Percentiles rank a stretch among this genome's conserved stretches.
Evolutionary conservation across 1,139 yeast genomes (phyloP).

Genomic region (Magnusiomyces sp.): DNA sequence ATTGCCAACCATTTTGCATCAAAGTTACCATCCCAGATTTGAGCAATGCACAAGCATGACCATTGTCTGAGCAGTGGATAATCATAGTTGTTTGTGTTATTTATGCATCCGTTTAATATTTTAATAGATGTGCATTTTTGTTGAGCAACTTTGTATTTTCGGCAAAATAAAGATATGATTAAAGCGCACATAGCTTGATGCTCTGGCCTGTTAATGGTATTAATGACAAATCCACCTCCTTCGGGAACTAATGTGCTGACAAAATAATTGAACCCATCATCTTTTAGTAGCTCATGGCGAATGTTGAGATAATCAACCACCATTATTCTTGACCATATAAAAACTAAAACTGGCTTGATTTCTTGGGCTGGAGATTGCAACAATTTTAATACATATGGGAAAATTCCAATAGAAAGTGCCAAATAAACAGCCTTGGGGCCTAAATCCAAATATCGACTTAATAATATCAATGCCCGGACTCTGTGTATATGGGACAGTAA

Average conservation of each 20-base stretch:
- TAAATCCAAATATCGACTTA: conserved; percentile 78
- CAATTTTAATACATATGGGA: conserved; percentile 85
- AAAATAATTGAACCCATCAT: conserved; percentile 84
- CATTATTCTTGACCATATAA: conserved; percentile 97
- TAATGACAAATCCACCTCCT: conserved; percentile 32
- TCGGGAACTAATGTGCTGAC: conserved; percentile 59
- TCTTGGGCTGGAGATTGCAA: conserved; percentile 95
- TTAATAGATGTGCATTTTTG: conserved; percentile 69
- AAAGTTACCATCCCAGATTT: conserved; percentile 62
- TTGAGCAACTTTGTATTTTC: conserved; percentile 75
- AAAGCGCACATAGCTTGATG: conserved; percentile 96
- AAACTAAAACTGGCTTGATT: conserved; percentile 84
- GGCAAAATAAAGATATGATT: conserved; percentile 72
- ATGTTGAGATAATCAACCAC: conserved; percentile 87
- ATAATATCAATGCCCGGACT: conserved; percentile 72
- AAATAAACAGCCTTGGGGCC: conserved; percentile 98
- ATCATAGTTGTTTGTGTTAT: conserved; percentile 62
- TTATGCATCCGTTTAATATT: conserved; percentile 57
- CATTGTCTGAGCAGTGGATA: conserved; percentile 85
- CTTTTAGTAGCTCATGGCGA: conserved; percentile 86
- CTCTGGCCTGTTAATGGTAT: conserved; percentile 44
- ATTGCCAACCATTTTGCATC: conserved; percentile 70
- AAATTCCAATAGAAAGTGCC: conserved; percentile 88
- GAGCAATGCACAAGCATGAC: conserved; percentile 75
- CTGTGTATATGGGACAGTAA: conserved; percentile 90